Conservation (phyloP, 495 filamentous ascomycete species). For the Xylaria longipes region DNA sequence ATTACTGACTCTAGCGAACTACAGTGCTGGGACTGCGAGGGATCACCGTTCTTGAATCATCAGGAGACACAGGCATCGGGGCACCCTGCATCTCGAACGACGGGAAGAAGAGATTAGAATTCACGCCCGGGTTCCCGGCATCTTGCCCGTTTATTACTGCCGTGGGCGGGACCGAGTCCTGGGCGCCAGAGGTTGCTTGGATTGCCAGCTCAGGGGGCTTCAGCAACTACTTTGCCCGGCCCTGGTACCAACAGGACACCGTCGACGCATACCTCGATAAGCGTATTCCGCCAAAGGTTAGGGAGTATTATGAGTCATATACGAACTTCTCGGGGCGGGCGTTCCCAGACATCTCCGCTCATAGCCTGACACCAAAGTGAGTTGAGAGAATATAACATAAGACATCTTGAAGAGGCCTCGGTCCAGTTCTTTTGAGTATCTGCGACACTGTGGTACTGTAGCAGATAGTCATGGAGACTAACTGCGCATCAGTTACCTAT, state of each 20-base stretch:
- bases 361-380: constrained; percentile 49
- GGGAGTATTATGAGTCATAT: constrained; percentile 51
- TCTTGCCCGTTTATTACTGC: constrained; percentile 73
- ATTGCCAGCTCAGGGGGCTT: constrained; percentile 71
- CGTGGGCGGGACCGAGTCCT: constrained; percentile 67
- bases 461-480: not conserved
- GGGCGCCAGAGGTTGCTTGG: constrained; percentile 62
- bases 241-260: constrained; percentile 62
- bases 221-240: constrained; percentile 64
- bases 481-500: constrained; percentile 14
- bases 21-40: constrained; percentile 72
- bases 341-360: constrained; percentile 74
- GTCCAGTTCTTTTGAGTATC: not conserved
- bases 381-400: not conserved
- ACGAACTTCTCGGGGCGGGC: constrained; percentile 65
- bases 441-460: not conserved
- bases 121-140: constrained; percentile 71
- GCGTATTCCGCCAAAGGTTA: constrained; percentile 51
- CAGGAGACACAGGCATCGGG: constrained; percentile 72
- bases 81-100: constrained; percentile 68
- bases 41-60: constrained; percentile 69
- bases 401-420: not conserved
- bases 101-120: constrained; percentile 64
- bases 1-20: too few species aligned
- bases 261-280: constrained; percentile 61